A percentile compares a stretch with the other conserved stretches of the same genome.
Conservation (phyloP, 2,329 filamentous ascomycete species). For the Diplocarpon rosae region DNA sequence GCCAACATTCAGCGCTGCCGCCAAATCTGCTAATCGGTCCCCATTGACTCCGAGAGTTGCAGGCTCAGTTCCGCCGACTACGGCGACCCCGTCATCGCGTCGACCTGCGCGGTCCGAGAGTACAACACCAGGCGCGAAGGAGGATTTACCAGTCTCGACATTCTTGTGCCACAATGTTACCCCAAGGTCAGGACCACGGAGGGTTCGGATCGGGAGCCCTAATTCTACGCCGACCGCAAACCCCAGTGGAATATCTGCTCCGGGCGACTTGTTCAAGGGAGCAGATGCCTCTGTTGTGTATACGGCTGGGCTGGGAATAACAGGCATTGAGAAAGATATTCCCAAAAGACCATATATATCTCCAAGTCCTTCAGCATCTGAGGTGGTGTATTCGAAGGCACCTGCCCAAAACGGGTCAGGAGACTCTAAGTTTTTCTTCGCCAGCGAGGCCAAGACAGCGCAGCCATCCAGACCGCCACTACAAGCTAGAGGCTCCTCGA, state of each 20-base stretch:
- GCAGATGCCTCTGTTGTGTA: slow-evolving; percentile 23
- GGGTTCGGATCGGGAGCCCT: slow-evolving; percentile 57
- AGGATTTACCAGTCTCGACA: slow-evolving; percentile 41
- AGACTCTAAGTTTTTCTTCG: slow-evolving; percentile 81
- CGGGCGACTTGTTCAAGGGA: slow-evolving; percentile 25
- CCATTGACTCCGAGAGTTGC: slow-evolving; percentile 50
- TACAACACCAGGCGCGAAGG: slow-evolving; percentile 24
- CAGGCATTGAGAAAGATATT: slow-evolving; percentile 21
- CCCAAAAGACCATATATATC: slow-evolving; percentile 27
- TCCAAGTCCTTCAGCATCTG: slow-evolving; percentile 32
- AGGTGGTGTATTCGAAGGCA: slow-evolving; percentile 23
- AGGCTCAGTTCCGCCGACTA: slow-evolving; percentile 24
- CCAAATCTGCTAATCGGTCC: slow-evolving; percentile 39
- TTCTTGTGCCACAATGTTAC: slow-evolving; percentile 61
- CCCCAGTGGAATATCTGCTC: slow-evolving; percentile 35
- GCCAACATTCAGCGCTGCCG: slow-evolving; percentile 55
- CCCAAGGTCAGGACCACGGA: slow-evolving; percentile 65
- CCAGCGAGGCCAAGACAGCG: slow-evolving; percentile 55
- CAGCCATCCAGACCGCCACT: slow-evolving; percentile 16
- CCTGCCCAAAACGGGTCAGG: slow-evolving; percentile 16
- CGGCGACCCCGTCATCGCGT: slow-evolving; percentile 28
- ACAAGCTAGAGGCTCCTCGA: slow-evolving; percentile 25
- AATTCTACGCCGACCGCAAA: slow-evolving; percentile 55
- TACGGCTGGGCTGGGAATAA: slow-evolving; percentile 18
- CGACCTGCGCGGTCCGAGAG: slow-evolving; percentile 38